These are phyloP conservation scores for Podospora australis DNA, from an alignment of 495 filamentous ascomycete genomes.

Conservation along the genomic window DNA sequence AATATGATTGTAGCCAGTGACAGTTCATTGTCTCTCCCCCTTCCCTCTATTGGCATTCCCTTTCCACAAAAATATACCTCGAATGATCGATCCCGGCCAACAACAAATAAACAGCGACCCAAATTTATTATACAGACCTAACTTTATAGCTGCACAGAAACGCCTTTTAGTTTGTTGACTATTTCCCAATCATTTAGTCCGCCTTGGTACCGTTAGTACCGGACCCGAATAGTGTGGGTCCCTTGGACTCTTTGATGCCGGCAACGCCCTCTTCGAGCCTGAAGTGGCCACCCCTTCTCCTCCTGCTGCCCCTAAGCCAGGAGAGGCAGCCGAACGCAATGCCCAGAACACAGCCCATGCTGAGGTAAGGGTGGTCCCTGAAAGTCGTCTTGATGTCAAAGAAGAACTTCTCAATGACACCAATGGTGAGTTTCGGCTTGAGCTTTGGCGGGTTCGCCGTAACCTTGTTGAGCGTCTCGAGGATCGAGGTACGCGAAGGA, in stretches of 20 bases:
- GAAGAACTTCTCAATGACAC: conserved; percentile 67
- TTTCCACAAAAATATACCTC: background rate
- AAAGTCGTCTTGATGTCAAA: conserved; percentile 66
- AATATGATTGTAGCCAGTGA: no score
- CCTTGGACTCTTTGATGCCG: conserved; percentile 2
- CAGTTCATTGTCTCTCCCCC: no score
- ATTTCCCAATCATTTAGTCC: conserved; percentile 5
- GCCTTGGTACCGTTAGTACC: conserved; percentile 6
- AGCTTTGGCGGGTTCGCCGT: conserved; percentile 69
- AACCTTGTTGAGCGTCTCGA: conserved; percentile 83
- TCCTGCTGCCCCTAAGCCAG: conserved; percentile 11
- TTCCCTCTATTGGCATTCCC: no score
- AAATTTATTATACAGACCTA: background rate
- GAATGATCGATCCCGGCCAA: background rate
- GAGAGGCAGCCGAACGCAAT: conserved; percentile 16
- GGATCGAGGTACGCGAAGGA: conserved; percentile 85
- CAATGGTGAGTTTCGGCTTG: conserved; percentile 78
- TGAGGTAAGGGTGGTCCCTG: conserved; percentile 65
- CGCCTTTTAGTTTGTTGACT: background rate
- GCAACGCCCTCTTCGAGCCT: conserved; percentile 10
- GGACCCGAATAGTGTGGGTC: background rate
- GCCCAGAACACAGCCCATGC: conserved; percentile 28
- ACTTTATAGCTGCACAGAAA: background rate
- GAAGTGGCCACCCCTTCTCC: conserved; percentile 5
- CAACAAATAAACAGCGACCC: background rate